phyloP scores from a whole-genome alignment of 164 flowering plant species.

The Buxus sempervirens region DNA sequence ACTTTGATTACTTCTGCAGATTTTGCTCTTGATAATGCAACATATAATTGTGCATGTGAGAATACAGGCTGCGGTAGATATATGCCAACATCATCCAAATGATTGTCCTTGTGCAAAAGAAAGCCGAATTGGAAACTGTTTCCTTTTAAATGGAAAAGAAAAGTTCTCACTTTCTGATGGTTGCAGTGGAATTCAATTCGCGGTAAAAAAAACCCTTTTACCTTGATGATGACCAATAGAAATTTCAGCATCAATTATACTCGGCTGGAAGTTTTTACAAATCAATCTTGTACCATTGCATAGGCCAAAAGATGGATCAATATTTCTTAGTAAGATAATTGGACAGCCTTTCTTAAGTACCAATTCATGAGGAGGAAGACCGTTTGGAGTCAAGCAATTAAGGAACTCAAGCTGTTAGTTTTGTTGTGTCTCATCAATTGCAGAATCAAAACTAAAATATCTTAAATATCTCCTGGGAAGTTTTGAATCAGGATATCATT shows the following conservation, averaged over 20 bases:
- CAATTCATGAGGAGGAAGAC: too few species aligned
- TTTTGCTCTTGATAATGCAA: slow-evolving; percentile 3
- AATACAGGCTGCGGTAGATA: slow-evolving; percentile 5
- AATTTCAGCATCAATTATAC: background rate
- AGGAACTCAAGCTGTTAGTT: background rate
- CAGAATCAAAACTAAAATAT: too few species aligned
- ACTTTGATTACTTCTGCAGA: too few species aligned
- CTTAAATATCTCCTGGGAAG: background rate
- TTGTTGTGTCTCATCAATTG: background rate
- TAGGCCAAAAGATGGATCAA: background rate
- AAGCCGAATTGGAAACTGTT: background rate
- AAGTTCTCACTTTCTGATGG: background rate
- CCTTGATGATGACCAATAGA: background rate
- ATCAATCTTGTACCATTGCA: background rate
- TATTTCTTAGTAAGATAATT: background rate
- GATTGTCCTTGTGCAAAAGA: slow-evolving; percentile 11
- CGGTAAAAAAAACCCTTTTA: background rate
- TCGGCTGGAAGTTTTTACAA: background rate
- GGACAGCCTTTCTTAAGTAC: background rate
- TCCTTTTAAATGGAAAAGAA: slow-evolving; percentile 9
- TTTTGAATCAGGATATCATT: background rate
- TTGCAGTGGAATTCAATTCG: background rate
- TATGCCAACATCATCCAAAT: background rate
- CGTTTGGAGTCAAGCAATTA: too few species aligned
- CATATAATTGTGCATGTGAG: slow-evolving; percentile 7